Conservation (phyloP, 2,329 filamentous ascomycete species). For the Corynespora cassiicola region DNA sequence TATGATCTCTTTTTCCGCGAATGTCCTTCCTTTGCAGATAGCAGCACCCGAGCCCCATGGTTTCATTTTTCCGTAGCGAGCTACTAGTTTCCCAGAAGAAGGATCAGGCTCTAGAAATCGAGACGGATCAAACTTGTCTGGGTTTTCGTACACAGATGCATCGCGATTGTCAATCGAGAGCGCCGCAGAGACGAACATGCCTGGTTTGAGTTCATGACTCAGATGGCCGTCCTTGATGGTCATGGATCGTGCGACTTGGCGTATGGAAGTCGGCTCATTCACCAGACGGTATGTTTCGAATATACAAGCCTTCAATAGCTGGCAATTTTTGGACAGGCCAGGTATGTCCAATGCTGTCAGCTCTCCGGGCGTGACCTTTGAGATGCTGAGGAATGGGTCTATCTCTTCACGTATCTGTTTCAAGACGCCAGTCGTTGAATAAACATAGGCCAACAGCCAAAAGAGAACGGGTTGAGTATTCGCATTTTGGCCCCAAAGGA, state of each 20-base stretch:
- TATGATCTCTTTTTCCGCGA: conserved; percentile 59
- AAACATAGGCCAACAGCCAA: conserved; percentile 47
- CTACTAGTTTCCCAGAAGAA: conserved; percentile 6
- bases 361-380: too few species aligned
- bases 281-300: conserved; percentile 46
- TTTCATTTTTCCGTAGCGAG: conserved; percentile 13
- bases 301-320: conserved; percentile 45
- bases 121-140: conserved; percentile 10
- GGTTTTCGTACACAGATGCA: conserved; percentile 7
- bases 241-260: conserved; percentile 33
- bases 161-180: too few species aligned
- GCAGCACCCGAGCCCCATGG: conserved; percentile 49
- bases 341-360: too few species aligned
- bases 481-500: conserved; percentile 62
- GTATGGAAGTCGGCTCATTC: conserved; percentile 12
- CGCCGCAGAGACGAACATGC: too few species aligned
- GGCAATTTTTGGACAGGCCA: too few species aligned
- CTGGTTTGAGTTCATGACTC: too few species aligned
- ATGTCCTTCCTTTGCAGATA: conserved; percentile 57
- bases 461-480: conserved; percentile 55
- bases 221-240: conserved; percentile 41
- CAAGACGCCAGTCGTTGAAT: conserved; percentile 21
- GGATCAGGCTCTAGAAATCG: conserved; percentile 12
- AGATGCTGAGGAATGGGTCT: conserved; percentile 36
- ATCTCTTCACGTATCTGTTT: conserved; percentile 42